Evolutionary conservation across 2,329 filamentous ascomycete genomes (phyloP).

Genomic region (Calonectria naviculata): DNA sequence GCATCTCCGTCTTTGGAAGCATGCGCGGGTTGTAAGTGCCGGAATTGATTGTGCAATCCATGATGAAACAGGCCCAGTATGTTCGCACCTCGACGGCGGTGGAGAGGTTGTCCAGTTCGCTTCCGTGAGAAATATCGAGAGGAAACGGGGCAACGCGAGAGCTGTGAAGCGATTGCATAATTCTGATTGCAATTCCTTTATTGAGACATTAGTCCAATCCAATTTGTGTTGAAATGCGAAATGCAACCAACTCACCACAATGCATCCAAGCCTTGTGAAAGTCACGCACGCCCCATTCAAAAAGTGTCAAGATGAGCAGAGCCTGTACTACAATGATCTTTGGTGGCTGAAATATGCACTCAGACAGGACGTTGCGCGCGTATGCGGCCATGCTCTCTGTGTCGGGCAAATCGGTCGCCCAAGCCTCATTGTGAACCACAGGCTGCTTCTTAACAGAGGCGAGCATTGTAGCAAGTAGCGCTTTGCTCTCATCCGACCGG

Average conservation of each 20-base stretch:
- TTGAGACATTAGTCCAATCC: neutral
- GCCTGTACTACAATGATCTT: slow-evolving; percentile 49
- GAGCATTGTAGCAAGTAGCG: slow-evolving; percentile 29
- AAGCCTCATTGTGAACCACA: slow-evolving; percentile 18
- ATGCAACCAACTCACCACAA: slow-evolving; percentile 28
- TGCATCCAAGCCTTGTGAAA: slow-evolving; percentile 58
- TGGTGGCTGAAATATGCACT: slow-evolving; percentile 30
- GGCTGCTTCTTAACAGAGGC: slow-evolving; percentile 32
- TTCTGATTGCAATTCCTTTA: slow-evolving; percentile 35
- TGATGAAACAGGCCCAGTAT: slow-evolving; percentile 58
- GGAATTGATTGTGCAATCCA: slow-evolving; percentile 57
- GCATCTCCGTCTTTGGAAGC: slow-evolving; percentile 48
- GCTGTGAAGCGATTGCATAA: slow-evolving; percentile 39
- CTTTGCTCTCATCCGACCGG: slow-evolving; percentile 40
- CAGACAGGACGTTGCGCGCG: slow-evolving; percentile 21
- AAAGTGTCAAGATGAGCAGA: slow-evolving; percentile 51
- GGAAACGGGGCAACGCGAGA: slow-evolving; percentile 30
- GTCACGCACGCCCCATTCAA: slow-evolving; percentile 55
- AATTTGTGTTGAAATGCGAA: fast-evolving
- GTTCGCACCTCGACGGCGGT: slow-evolving; percentile 51
- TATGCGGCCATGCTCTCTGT: slow-evolving; percentile 28
- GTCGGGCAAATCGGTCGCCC: slow-evolving; percentile 14
- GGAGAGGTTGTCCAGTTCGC: slow-evolving; percentile 21
- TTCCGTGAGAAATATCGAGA: slow-evolving; percentile 25
- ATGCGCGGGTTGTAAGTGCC: slow-evolving; percentile 52